Conservation (phyloP, 768 basidiomycete species). For the Pleurotus cornucopiae region DNA sequence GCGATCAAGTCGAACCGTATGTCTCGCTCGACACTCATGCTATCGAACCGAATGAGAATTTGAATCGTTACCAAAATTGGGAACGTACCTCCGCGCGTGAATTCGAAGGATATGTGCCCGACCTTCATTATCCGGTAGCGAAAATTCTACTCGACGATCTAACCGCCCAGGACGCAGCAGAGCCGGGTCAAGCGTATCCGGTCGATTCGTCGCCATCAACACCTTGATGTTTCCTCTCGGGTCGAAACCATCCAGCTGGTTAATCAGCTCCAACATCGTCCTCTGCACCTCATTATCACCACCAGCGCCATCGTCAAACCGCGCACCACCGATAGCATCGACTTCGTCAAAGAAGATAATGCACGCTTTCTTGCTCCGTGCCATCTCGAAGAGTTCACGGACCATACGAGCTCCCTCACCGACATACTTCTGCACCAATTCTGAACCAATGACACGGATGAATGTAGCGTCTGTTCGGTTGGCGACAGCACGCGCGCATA, state of each 20-base stretch:
- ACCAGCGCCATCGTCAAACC: slow-evolving; percentile 97
- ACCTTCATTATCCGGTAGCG: slow-evolving; percentile 91
- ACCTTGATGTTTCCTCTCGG: slow-evolving; percentile 99
- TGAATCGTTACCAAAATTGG: neutral
- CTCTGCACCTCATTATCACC: slow-evolving; percentile 99
- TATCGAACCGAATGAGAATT: slow-evolving; percentile 23
- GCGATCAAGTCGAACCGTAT: slow-evolving; percentile 98
- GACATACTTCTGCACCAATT: slow-evolving; percentile 99
- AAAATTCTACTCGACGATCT: slow-evolving; percentile 96
- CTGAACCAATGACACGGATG: slow-evolving; percentile 98
- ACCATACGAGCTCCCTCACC: slow-evolving; percentile 99
- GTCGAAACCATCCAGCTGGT: slow-evolving; percentile 98
- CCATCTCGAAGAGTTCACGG: slow-evolving; percentile 98
- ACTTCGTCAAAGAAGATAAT: slow-evolving; percentile 99
- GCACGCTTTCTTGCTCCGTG: slow-evolving; percentile 96
- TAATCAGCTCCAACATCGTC: slow-evolving; percentile 99
- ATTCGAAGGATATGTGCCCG: slow-evolving; percentile 96
- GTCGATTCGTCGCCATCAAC: slow-evolving; percentile 98
- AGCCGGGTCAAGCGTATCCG: slow-evolving; percentile 97
- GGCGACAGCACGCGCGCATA: slow-evolving; percentile 96
- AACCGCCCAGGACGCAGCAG: slow-evolving; percentile 92
- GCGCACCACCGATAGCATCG: slow-evolving; percentile 96
- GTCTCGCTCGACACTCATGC: slow-evolving; percentile 96
- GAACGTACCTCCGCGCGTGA: slow-evolving; percentile 81
- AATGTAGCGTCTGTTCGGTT: slow-evolving; percentile 99